phyloP scores from a whole-genome alignment of 352 stramenopile species.

The Pythium scleroteichum region DNA sequence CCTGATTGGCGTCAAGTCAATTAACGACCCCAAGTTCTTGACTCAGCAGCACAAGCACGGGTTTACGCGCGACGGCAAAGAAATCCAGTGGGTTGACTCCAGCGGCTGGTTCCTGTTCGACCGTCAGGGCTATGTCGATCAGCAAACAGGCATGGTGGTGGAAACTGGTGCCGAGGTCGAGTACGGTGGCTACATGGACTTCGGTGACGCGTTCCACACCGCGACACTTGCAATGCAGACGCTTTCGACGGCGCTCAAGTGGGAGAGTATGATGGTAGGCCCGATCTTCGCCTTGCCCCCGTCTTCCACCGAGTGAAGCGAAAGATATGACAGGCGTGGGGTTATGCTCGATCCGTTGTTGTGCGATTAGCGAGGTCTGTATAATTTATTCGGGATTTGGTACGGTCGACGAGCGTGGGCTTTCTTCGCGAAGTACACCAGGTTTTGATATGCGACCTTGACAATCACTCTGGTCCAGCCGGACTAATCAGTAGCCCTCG shows the following conservation, averaged over 20 bases:
- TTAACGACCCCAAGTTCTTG: slow-evolving; percentile 38
- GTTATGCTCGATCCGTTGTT: background rate
- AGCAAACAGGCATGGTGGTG: slow-evolving; percentile 27
- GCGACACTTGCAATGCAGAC: slow-evolving; percentile 61
- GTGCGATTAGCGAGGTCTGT: slow-evolving; percentile 6
- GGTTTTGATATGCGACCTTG: too few relatives aligned
- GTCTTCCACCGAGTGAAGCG: slow-evolving; percentile 2
- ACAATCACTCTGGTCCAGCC: background rate
- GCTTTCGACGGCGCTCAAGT: slow-evolving; percentile 62
- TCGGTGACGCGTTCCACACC: slow-evolving; percentile 49
- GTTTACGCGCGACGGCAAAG: slow-evolving; percentile 38
- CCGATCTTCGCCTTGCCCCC: slow-evolving; percentile 55
- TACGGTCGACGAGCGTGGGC: background rate
- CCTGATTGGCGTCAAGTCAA: slow-evolving; percentile 61
- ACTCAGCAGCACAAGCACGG: slow-evolving; percentile 21
- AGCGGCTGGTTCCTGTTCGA: slow-evolving; percentile 75
- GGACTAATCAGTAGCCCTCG: too few relatives aligned
- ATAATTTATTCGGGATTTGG: slow-evolving; percentile 24
- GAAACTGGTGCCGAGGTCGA: slow-evolving; percentile 57
- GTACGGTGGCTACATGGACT: slow-evolving; percentile 69
- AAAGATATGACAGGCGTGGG: background rate
- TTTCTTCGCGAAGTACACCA: too few relatives aligned
- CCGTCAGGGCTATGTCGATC: slow-evolving; percentile 36
- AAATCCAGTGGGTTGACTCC: slow-evolving; percentile 68
- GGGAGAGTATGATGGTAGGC: slow-evolving; percentile 62